Percentiles rank a stretch among this genome's conserved stretches.
Conservation (phyloP, 768 basidiomycete species). For the Russula griseocarnosa region DNA sequence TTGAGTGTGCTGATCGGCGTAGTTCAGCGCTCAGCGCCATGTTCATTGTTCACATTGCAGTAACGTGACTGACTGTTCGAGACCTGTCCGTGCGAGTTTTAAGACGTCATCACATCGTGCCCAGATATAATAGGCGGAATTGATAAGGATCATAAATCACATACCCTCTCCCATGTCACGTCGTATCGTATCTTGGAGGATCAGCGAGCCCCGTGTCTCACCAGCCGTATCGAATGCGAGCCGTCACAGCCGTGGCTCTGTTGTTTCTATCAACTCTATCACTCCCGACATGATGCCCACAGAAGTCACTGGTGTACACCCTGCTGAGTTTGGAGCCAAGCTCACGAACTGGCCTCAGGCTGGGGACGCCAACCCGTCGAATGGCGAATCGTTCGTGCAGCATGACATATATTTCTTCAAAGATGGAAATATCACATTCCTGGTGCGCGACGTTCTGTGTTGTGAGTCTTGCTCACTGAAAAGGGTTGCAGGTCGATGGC, state of each 20-base stretch:
- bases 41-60: too few relatives aligned
- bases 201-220: conserved; percentile 1
- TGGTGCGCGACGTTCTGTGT: conserved; percentile 3
- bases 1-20: background rate
- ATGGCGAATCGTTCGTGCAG: conserved; percentile 1
- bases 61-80: too few relatives aligned
- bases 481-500: background rate
- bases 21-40: too few relatives aligned
- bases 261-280: conserved; percentile 11
- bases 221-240: background rate
- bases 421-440: conserved; percentile 26
- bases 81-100: background rate
- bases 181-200: background rate
- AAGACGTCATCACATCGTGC: background rate
- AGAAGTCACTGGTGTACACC: background rate
- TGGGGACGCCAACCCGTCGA: background rate
- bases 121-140: background rate
- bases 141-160: background rate
- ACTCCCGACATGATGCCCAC: background rate
- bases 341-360: background rate
- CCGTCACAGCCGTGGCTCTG: background rate
- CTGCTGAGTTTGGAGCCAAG: background rate
- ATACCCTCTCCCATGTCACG: background rate
- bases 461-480: background rate
- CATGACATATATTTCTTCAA: conserved; percentile 19